These are phyloP conservation scores for Quercus suber DNA, from an alignment of 306 rosid genomes.

Conservation along the genomic window DNA sequence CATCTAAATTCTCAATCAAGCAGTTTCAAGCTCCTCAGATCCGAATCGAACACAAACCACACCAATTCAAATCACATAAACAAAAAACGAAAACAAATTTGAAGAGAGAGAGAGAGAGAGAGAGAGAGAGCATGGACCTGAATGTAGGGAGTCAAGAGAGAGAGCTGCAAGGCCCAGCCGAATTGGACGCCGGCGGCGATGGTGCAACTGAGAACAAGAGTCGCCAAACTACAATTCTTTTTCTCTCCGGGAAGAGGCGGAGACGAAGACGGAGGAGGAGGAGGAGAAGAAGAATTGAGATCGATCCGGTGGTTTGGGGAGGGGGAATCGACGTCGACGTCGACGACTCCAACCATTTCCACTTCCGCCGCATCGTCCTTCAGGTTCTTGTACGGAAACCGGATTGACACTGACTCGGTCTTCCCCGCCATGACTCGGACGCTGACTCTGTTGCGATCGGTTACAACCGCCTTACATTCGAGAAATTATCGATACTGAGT, in stretches of 20 bases:
- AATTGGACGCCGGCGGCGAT: slow-evolving; percentile 98
- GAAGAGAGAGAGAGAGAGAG: not conserved
- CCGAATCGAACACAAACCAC: slow-evolving; percentile 2
- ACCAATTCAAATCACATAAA: not conserved
- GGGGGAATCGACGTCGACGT: slow-evolving; percentile 10
- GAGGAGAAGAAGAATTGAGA: slow-evolving; percentile 40
- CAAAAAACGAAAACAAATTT: not conserved
- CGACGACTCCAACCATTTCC: slow-evolving; percentile 60
- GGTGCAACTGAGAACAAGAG: slow-evolving; percentile 81
- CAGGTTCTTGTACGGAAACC: slow-evolving; percentile 78
- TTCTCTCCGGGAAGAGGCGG: slow-evolving; percentile 22
- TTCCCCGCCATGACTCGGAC: slow-evolving; percentile 58
- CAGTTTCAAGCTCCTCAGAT: slow-evolving; percentile 10
- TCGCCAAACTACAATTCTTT: slow-evolving; percentile 29
- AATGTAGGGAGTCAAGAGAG: slow-evolving; percentile 87
- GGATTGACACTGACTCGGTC: slow-evolving; percentile 57
- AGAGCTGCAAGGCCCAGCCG: slow-evolving; percentile 99
- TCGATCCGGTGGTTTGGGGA: slow-evolving; percentile 46
- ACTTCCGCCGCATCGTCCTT: slow-evolving; percentile 55
- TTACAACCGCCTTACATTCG: slow-evolving; percentile 20
- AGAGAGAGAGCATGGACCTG: slow-evolving; percentile 47
- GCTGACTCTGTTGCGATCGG: slow-evolving; percentile 10
- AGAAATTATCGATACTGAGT: not conserved
- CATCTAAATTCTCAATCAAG: not conserved
- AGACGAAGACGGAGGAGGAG: slow-evolving; percentile 10